These are phyloP conservation scores for Lichtheimia ramosa DNA, from an alignment of 371 early-diverging fungal genomes.

Conservation along the genomic window DNA sequence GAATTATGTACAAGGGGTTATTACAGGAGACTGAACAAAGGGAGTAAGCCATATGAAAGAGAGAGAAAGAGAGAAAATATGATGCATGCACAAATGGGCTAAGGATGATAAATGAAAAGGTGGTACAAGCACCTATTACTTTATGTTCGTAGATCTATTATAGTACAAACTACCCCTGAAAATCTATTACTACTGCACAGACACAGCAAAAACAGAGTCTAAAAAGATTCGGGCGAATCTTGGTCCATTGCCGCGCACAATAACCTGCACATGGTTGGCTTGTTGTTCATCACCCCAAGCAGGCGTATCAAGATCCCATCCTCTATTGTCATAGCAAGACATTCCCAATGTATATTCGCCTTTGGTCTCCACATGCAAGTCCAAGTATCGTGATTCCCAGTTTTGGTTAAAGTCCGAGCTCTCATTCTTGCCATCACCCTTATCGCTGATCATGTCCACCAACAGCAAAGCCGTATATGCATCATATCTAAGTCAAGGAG, in stretches of 20 bases:
- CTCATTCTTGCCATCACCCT: conserved; percentile 15
- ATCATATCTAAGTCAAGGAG: conserved; percentile 20
- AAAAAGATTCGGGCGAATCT: conserved; percentile 26
- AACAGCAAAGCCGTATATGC: conserved; percentile 21
- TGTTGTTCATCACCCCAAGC: conserved; percentile 16
- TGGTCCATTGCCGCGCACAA: conserved; percentile 32
- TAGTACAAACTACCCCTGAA: neutral
- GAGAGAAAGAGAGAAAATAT: no score
- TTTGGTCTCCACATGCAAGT: conserved; percentile 46
- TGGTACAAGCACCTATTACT: no score
- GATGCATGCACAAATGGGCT: no score
- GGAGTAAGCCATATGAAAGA: no score
- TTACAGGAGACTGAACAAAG: no score
- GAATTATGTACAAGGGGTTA: no score
- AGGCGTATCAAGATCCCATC: conserved; percentile 10
- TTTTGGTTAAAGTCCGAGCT: conserved; percentile 10
- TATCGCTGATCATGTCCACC: conserved; percentile 23
- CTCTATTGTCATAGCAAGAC: conserved; percentile 42
- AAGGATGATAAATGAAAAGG: no score
- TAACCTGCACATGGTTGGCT: conserved; percentile 35
- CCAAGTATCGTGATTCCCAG: conserved; percentile 34
- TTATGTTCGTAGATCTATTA: no score
- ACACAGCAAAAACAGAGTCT: conserved; percentile 18
- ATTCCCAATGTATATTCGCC: conserved; percentile 52
- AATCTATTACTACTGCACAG: neutral